phyloP scores from a whole-genome alignment of 2,329 filamentous ascomycete genomes.

The Didymella exigua region DNA sequence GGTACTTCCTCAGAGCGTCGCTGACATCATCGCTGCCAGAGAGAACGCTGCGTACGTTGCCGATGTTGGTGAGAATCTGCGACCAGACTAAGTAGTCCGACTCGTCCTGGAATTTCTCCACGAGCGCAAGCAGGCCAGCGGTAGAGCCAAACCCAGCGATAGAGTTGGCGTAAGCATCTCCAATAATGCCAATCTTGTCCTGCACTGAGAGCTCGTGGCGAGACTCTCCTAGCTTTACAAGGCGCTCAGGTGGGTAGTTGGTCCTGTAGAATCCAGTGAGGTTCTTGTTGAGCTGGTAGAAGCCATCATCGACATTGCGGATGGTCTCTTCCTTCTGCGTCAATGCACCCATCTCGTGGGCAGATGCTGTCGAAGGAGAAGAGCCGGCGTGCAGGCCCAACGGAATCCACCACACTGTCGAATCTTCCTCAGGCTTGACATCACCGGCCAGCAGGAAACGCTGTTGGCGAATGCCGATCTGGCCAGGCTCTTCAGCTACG shows the following conservation, averaged over 20 bases:
- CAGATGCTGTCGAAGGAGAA: slow-evolving; percentile 60
- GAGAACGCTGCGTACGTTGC: slow-evolving; percentile 83
- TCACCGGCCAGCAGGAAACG: slow-evolving; percentile 93
- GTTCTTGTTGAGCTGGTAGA: slow-evolving; percentile 93
- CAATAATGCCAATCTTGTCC: slow-evolving; percentile 92
- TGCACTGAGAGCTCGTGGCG: slow-evolving; percentile 77
- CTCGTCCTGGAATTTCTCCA: slow-evolving; percentile 84
- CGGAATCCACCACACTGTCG: slow-evolving; percentile 95
- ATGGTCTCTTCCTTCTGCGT: slow-evolving; percentile 79
- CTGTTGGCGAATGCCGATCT: slow-evolving; percentile 81
- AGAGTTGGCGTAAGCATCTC: slow-evolving; percentile 86
- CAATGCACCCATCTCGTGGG: slow-evolving; percentile 69
- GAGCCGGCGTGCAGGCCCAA: slow-evolving; percentile 79
- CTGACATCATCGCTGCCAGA: slow-evolving; percentile 74
- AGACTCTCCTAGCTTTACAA: slow-evolving; percentile 78
- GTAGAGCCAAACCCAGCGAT: slow-evolving; percentile 86
- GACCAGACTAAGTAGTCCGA: slow-evolving; percentile 87
- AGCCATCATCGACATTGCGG: slow-evolving; percentile 73
- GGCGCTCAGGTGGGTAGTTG: slow-evolving; percentile 84
- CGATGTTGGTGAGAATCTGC: slow-evolving; percentile 78
- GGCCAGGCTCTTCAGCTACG: slow-evolving; percentile 79
- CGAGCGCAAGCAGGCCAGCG: slow-evolving; percentile 77
- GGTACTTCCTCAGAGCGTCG: slow-evolving; percentile 76
- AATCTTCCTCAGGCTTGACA: slow-evolving; percentile 86
- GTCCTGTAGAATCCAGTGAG: slow-evolving; percentile 91